Percentiles rank a stretch among this genome's conserved stretches.
Evolutionary conservation across 2,329 filamentous ascomycete genomes (phyloP).

Genomic region (Bipolaris sorokiniana): DNA sequence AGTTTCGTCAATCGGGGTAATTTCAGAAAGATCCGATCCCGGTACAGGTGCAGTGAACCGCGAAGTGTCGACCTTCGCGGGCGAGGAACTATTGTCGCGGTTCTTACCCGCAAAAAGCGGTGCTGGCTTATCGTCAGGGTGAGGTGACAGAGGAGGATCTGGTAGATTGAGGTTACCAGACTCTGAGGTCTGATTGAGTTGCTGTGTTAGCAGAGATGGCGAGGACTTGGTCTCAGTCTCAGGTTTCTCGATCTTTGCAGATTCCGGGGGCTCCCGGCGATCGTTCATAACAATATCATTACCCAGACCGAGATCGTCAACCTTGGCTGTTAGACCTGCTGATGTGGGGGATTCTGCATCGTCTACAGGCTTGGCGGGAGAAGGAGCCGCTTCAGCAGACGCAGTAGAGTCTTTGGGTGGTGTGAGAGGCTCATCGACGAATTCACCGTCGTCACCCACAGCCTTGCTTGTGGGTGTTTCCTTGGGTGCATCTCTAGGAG

Average conservation of each 20-base stretch:
- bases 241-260: slow-evolving; percentile 27
- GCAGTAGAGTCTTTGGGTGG: slow-evolving; percentile 52
- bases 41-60: slow-evolving; percentile 35
- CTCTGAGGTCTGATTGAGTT: slow-evolving; percentile 45
- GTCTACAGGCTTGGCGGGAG: slow-evolving; percentile 33
- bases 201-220: slow-evolving; percentile 52
- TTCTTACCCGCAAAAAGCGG: slow-evolving; percentile 64
- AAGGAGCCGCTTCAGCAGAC: slow-evolving; percentile 24
- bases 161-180: slow-evolving; percentile 33
- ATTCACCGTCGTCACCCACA: slow-evolving; percentile 64
- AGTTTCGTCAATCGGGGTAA: slow-evolving; percentile 48
- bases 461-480: slow-evolving; percentile 31
- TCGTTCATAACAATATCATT: slow-evolving; percentile 61
- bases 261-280: slow-evolving; percentile 28
- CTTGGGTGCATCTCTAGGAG: slow-evolving; percentile 37
- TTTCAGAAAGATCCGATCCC: slow-evolving; percentile 42
- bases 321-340: slow-evolving; percentile 60
- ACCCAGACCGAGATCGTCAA: slow-evolving; percentile 65
- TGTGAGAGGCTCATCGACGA: slow-evolving; percentile 78
- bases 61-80: slow-evolving; percentile 36
- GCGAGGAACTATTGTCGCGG: slow-evolving; percentile 36
- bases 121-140: slow-evolving; percentile 71
- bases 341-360: slow-evolving; percentile 56
- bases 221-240: slow-evolving; percentile 41
- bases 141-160: slow-evolving; percentile 54